Evolutionary conservation across 148 eudicot genomes (phyloP).

Genomic region (Chenopodium suecicum): DNA sequence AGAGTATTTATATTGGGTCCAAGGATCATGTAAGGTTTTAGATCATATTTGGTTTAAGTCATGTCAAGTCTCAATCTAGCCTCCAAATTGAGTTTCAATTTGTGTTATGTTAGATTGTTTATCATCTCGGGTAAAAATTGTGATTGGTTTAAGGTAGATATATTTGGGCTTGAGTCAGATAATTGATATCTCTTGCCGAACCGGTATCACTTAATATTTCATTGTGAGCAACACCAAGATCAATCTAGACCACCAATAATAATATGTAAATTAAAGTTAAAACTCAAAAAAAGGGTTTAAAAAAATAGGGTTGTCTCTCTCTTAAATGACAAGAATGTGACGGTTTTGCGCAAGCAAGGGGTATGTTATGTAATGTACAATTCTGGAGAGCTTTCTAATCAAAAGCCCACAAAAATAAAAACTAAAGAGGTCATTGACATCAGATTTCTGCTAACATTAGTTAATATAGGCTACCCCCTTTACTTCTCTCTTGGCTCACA

Average conservation of each 20-base stretch:
- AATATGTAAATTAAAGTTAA: too few species aligned
- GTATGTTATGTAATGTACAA: not conserved
- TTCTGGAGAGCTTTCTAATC: slow-evolving; percentile 26
- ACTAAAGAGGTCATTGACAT: slow-evolving; percentile 13
- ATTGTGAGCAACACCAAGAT: too few species aligned
- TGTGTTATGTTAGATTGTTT: too few species aligned
- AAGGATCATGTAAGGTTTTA: too few species aligned
- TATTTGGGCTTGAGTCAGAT: too few species aligned
- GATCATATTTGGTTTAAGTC: too few species aligned
- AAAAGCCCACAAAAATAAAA: not conserved
- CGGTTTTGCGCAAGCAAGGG: slow-evolving; percentile 1
- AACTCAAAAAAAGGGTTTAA: not conserved
- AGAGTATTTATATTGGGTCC: too few species aligned
- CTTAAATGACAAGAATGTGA: slow-evolving; percentile 2
- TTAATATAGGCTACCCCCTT: slow-evolving; percentile 1
- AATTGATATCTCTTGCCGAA: not conserved
- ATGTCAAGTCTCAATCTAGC: too few species aligned
- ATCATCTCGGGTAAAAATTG: too few species aligned
- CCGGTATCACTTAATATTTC: not conserved
- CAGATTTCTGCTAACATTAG: slow-evolving; percentile 15
- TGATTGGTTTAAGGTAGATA: too few species aligned
- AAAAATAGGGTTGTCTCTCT: slow-evolving; percentile 11
- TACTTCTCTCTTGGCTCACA: slow-evolving; percentile 6
- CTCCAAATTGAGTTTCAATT: too few species aligned
- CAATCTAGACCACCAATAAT: too few species aligned